These are phyloP conservation scores for Francoa sonchifolia DNA, from an alignment of 441 rosid species.

Conservation along the genomic window DNA sequence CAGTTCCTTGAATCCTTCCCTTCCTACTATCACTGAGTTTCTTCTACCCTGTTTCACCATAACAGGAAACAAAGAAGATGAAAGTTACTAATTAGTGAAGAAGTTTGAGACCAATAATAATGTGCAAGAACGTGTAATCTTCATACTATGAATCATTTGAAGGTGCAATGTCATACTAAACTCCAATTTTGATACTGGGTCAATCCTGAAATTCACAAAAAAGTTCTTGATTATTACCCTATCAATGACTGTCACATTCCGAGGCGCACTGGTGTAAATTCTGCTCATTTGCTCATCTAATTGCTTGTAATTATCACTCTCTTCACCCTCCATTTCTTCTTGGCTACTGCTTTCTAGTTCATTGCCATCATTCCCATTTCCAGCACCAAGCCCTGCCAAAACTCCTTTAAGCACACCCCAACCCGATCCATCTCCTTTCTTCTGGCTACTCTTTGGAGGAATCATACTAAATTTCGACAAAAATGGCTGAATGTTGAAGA, in stretches of 20 bases:
- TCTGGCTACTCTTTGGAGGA: slow-evolving; percentile 28
- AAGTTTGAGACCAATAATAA: not conserved
- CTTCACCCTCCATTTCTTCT: slow-evolving; percentile 52
- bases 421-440: slow-evolving; percentile 10
- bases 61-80: slow-evolving; percentile 1
- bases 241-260: slow-evolving; percentile 53
- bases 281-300: slow-evolving; percentile 62
- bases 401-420: slow-evolving; percentile 12
- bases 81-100: too few relatives aligned
- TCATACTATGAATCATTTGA: too few relatives aligned
- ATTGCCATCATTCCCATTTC: slow-evolving; percentile 8
- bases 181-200: too few relatives aligned
- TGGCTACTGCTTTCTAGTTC: slow-evolving; percentile 4
- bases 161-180: too few relatives aligned
- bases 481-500: slow-evolving; percentile 27
- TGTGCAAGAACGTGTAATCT: too few relatives aligned
- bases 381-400: slow-evolving; percentile 8
- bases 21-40: slow-evolving; percentile 57
- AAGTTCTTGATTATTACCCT: too few relatives aligned
- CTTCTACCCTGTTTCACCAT: slow-evolving; percentile 52
- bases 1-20: slow-evolving; percentile 62
- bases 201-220: too few relatives aligned
- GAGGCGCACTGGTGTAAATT: slow-evolving; percentile 68
- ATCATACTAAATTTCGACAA: slow-evolving; percentile 25
- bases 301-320: slow-evolving; percentile 50